A percentile compares a stretch with the other conserved stretches of the same genome.
These are phyloP conservation scores for Camellia lanceoleosa DNA, from an alignment of 148 eudicot genomes.

Conservation along the genomic window DNA sequence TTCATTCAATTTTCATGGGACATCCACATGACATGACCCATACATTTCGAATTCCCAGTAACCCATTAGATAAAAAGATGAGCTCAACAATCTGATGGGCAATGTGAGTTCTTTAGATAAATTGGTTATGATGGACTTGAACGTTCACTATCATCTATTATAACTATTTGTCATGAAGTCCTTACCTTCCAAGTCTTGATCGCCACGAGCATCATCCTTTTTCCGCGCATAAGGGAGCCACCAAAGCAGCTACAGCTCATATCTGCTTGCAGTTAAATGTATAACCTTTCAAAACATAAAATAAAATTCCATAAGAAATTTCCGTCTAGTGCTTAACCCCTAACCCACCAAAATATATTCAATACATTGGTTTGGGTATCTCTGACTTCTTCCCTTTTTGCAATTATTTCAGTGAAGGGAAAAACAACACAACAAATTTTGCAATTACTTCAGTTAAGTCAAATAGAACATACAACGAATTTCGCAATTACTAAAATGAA, in stretches of 20 bases:
- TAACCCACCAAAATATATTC: not conserved
- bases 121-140: not conserved
- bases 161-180: not conserved
- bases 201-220: conserved; percentile 13
- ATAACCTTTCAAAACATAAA: not conserved
- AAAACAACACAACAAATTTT: too few species aligned
- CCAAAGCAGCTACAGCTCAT: conserved; percentile 61
- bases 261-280: conserved; percentile 16
- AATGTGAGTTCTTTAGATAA: conserved; percentile 1
- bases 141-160: not conserved
- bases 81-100: not conserved
- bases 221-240: conserved; percentile 22
- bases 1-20: not conserved
- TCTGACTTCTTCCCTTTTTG: too few species aligned
- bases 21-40: not conserved
- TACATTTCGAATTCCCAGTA: not conserved
- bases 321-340: not conserved
- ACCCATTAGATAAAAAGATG: not conserved
- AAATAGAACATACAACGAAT: too few species aligned
- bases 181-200: conserved; percentile 45
- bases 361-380: not conserved
- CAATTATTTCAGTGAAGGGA: too few species aligned
- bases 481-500: too few species aligned
- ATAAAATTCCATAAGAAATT: conserved; percentile 8
- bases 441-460: too few species aligned